Evolutionary conservation across 2,329 filamentous ascomycete genomes (phyloP), one percentile per base, ranked within the genome.

Genomic region (Diplodia seriata): DNA sequence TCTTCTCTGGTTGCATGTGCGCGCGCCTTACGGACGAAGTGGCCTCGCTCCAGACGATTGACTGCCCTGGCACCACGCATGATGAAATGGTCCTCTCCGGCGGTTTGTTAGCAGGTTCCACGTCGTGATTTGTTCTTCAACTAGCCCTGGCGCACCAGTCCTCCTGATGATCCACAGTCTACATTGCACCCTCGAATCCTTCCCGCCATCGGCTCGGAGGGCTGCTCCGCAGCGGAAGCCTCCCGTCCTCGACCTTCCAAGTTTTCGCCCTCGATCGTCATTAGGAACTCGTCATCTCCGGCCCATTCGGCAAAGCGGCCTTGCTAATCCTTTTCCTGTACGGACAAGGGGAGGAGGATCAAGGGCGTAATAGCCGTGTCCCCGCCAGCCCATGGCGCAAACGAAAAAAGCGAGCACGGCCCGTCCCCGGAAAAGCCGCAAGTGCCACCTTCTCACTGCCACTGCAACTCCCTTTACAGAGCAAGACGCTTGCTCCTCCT

Each of bases 371-470:
- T 43, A 43, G 18, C 40, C 40, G 43, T 20, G 43, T 4, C n/a
- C 43, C 43, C 43, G 18, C 43, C 43, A 7, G 36, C 36, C 31
- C 36, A 38, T 38, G 36, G 36, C 8, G 43, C 43, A 47, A 47
- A 47, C 43, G 43, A 47, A 20, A 43, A n/a, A 20, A 11, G 43
- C 3, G 43, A 47, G 43, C 43, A 47, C 43, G 43, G 43, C 8
- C 43, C 43, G 43, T 47, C 43, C 43, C 43, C 43, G 43, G 43
- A 47, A 47, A 47, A 47, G 43, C 43, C n/a, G 43, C 40, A 47
- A 15, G 40, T n/a, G 40, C 15, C 40, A 47, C 40, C 5, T 47
- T 20, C 43, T 12, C 36, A 38, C 36, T 38, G 8, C 36, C 31
- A 33, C 6, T 33, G 6, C 31, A 3, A 33, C 31, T 8, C 6